Conservation (phyloP, 345 rosid species). For the Hypericum perforatum region DNA sequence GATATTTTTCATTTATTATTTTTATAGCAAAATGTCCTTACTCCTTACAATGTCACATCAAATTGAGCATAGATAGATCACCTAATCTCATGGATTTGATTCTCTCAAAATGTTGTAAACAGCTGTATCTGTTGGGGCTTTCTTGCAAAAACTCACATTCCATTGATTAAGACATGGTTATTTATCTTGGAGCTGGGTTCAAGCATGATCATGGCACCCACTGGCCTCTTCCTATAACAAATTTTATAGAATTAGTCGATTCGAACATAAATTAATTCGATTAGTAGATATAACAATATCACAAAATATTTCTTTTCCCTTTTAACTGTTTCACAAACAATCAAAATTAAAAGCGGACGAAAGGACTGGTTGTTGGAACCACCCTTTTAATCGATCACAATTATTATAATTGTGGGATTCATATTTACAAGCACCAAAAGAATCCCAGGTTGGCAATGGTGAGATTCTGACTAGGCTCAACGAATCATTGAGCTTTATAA, state of each 20-base stretch:
- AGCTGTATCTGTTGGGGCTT: constrained; percentile 52
- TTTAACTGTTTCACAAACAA: constrained; percentile 13
- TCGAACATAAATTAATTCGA: too few relatives aligned
- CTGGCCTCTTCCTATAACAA: too few relatives aligned
- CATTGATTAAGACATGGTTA: constrained; percentile 40
- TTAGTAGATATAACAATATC: too few relatives aligned
- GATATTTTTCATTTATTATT: background rate
- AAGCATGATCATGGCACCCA: too few relatives aligned
- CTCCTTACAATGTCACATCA: constrained; percentile 19
- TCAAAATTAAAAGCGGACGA: constrained; percentile 13
- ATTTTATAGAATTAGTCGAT: too few relatives aligned
- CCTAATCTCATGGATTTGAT: constrained; percentile 41
- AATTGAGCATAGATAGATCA: constrained; percentile 23
- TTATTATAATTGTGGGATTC: background rate
- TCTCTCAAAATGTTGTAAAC: constrained; percentile 49
- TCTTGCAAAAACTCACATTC: constrained; percentile 28
- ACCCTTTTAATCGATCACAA: constrained; percentile 11
- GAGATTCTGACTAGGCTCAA: constrained; percentile 50
- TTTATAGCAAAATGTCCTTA: constrained; percentile 1
- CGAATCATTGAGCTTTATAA: constrained; percentile 26
- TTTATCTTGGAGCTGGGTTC: constrained; percentile 26
- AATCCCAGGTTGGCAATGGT: constrained; percentile 54
- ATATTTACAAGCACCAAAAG: constrained; percentile 24
- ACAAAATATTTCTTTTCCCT: too few relatives aligned
- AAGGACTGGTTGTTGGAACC: constrained; percentile 10